Evolutionary conservation across 2,329 filamentous ascomycete species (phyloP).

Genomic region (Trichoderma koningiopsis): DNA sequence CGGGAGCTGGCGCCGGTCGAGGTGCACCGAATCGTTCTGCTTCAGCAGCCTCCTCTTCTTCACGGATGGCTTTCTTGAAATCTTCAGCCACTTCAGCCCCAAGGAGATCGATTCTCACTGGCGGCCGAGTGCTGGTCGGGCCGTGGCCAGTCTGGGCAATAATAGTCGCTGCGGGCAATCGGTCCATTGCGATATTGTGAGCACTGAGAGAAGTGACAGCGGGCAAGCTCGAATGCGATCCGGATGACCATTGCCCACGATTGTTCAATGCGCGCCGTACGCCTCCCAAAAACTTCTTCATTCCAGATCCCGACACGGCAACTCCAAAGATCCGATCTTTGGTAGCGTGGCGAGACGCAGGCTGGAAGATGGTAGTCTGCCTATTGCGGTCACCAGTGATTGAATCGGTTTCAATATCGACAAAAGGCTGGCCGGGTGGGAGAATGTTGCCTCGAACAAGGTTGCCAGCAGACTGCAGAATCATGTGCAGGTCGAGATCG

Average conservation of each 20-base stretch:
- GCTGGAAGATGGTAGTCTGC: constrained; percentile 57
- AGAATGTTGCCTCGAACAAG: constrained; percentile 85
- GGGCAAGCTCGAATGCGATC: constrained; percentile 51
- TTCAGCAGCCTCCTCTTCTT: constrained; percentile 60
- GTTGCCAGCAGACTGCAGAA: constrained; percentile 73
- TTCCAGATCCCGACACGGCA: constrained; percentile 69
- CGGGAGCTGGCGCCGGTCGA: constrained; percentile 31
- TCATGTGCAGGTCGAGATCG: constrained; percentile 60
- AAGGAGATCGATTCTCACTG: constrained; percentile 76
- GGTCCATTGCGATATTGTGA: constrained; percentile 57
- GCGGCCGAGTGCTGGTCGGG: constrained; percentile 49
- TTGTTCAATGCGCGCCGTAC: constrained; percentile 81
- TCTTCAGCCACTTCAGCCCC: constrained; percentile 78
- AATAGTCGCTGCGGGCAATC: constrained; percentile 59
- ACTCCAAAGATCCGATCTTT: constrained; percentile 56
- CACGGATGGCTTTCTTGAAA: constrained; percentile 73
- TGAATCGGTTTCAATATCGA: constrained; percentile 64
- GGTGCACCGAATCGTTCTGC: constrained; percentile 33
- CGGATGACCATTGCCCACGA: constrained; percentile 47
- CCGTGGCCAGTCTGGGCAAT: constrained; percentile 57
- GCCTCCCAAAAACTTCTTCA: constrained; percentile 84
- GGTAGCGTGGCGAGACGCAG: constrained; percentile 41
- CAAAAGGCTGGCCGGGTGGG: constrained; percentile 79
- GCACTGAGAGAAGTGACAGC: constrained; percentile 53
- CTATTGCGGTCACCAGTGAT: constrained; percentile 49